Evolutionary conservation across 2,329 filamentous ascomycete genomes (phyloP).

Genomic region (Arthrinium phaeospermum): DNA sequence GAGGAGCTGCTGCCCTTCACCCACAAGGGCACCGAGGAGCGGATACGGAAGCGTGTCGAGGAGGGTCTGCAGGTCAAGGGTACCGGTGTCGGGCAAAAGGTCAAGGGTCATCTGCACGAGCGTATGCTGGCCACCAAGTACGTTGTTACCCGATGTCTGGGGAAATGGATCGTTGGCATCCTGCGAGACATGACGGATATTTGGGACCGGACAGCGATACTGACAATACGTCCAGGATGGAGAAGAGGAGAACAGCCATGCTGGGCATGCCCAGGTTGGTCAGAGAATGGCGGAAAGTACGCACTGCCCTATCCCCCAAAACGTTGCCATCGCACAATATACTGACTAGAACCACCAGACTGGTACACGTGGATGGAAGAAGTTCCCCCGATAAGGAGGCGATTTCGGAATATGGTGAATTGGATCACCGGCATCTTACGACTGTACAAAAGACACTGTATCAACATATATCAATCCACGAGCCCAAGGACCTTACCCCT

Average conservation of each 20-base stretch:
- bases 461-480: conserved; percentile 28
- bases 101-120: conserved; percentile 96
- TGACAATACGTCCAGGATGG: conserved; percentile 64
- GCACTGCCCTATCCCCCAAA: conserved; percentile 37
- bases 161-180: background rate
- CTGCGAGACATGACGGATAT: background rate
- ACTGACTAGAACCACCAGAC: conserved; percentile 48
- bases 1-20: conserved; percentile 81
- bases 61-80: conserved; percentile 86
- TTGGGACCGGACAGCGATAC: conserved; percentile 25
- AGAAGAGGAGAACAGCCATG: conserved; percentile 90
- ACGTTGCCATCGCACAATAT: background rate
- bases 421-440: conserved; percentile 18
- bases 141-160: conserved; percentile 34
- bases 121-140: conserved; percentile 79
- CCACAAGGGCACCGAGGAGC: conserved; percentile 75
- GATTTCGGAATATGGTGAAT: background rate
- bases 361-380: conserved; percentile 61
- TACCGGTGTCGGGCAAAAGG: conserved; percentile 87
- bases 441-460: conserved; percentile 37
- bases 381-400: conserved; percentile 58
- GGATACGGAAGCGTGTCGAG: conserved; percentile 74
- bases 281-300: conserved; percentile 89
- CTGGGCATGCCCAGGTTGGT: conserved; percentile 92
- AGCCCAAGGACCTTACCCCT: background rate